Base-by-base conservation (phyloP, 192 early-diverging fungal species). In the Blastocladiella britannica region DNA sequence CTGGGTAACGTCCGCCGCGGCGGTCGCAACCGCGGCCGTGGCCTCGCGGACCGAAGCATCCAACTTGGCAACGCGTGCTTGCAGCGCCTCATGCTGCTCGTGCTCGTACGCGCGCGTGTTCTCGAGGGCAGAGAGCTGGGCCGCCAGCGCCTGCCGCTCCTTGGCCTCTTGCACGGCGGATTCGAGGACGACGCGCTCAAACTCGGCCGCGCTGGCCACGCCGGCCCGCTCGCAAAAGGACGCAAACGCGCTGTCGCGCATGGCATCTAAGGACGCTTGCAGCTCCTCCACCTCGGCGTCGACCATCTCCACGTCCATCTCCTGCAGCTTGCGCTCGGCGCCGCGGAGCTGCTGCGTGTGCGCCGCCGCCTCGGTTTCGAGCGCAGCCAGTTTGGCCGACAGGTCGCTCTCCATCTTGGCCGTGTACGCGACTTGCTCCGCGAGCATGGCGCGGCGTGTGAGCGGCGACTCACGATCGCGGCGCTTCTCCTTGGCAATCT, bases 91-190 rank as follows among this genome's bases (percentile, higher is more conserved):
- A 7, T 75, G 60, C 66, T 87, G 84, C 51, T 81, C 78, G 18
- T 68, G 65, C 62, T 89, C 89, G 70, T 92, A 91, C 20, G 69
- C 68, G 12, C 79, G 76, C 74, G 88, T 87, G 51, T 84, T 88
- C 52, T 83, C 71, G 29, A 93, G 63, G 54, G 84, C 80, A 15
- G 89, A 84, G 53, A 80, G 69, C 53, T 85, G 79, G 1, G 85
- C 86, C 26, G 72, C 71, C 60, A 90, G 89, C 60, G 84, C 77
- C 52, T 87, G 57, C 29, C 82, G 76, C 22, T 73, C 78, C 66
- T 98, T 83, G 12, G 75, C 73, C 0, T 72, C 64, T 59, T 91
- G 84, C 58, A 85, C 79, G 2, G 85, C 69, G 4, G 82, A 62
- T 15, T 73, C 73, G 18, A 87, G 69, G 51, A 83, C 80, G 25